Evolutionary conservation across 306 rosid species (phyloP).

Genomic region (Cucumis cinereus): DNA sequence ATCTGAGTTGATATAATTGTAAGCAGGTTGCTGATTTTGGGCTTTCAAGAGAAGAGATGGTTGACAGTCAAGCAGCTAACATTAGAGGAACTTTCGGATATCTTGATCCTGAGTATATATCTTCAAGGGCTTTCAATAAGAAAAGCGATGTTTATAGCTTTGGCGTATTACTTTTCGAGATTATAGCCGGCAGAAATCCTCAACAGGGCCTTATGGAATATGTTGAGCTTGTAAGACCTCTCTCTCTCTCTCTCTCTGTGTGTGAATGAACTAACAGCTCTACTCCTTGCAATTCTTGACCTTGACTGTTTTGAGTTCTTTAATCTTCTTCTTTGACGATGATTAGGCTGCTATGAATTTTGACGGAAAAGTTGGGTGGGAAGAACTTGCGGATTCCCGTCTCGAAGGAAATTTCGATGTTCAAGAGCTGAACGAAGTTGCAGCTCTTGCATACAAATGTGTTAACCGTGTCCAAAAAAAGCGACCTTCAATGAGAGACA

Average conservation of each 20-base stretch:
- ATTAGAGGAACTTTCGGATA: conserved; percentile 90
- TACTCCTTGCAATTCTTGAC: neutral
- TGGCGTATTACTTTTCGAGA: conserved; percentile 91
- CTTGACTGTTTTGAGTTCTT: neutral
- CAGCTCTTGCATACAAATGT: conserved; percentile 83
- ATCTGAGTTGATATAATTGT: neutral
- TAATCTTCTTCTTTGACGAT: conserved; percentile 8
- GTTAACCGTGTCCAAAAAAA: conserved; percentile 55
- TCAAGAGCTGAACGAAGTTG: conserved; percentile 79
- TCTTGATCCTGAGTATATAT: conserved; percentile 90
- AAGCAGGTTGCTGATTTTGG: conserved; percentile 96
- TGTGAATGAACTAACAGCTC: neutral
- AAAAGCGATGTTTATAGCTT: conserved; percentile 97
- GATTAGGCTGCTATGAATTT: conserved; percentile 90
- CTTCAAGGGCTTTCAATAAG: conserved; percentile 80
- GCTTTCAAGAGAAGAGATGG: conserved; percentile 94
- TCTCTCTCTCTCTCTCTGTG: neutral
- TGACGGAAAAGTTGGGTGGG: conserved; percentile 94
- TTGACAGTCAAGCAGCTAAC: conserved; percentile 62
- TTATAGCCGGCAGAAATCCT: conserved; percentile 87
- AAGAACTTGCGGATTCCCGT: conserved; percentile 71
- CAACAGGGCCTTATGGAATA: conserved; percentile 97
- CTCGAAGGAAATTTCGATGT: conserved; percentile 59
- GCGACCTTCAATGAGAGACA: conserved; percentile 89
- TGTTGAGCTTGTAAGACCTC: conserved; percentile 70